Conservation (phyloP, 352 stramenopile species). For the Halophytophthora polymorphica region DNA sequence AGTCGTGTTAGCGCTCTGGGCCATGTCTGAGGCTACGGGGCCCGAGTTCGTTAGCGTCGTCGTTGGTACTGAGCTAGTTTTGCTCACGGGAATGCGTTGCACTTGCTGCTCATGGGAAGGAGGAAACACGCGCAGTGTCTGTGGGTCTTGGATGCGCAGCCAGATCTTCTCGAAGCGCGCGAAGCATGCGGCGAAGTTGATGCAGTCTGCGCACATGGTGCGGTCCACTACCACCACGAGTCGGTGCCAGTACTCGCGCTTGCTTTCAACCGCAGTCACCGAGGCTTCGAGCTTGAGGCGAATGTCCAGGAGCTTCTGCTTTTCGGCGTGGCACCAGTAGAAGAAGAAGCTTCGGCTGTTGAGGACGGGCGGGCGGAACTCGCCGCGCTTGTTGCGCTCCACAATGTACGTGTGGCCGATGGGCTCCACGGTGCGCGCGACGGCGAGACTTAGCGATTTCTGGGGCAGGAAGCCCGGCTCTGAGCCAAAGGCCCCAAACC, state of each 20-base stretch:
- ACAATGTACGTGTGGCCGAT: conserved; percentile 73
- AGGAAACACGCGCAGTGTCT: conserved; percentile 41
- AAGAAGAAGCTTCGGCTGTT: conserved; percentile 86
- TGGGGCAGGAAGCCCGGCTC: conserved; percentile 58
- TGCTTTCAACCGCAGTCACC: conserved; percentile 5
- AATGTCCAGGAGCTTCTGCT: conserved; percentile 82
- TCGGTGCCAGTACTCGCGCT: conserved; percentile 38
- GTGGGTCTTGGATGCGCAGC: conserved; percentile 56
- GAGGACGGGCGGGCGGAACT: conserved; percentile 41
- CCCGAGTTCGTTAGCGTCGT: neutral
- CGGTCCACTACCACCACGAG: conserved; percentile 64
- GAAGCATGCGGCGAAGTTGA: conserved; percentile 52
- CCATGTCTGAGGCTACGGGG: neutral
- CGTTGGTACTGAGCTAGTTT: neutral
- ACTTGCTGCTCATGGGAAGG: conserved; percentile 7
- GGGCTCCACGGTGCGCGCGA: conserved; percentile 43
- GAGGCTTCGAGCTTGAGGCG: conserved; percentile 44
- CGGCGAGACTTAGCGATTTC: conserved; percentile 58
- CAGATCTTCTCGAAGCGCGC: conserved; percentile 33
- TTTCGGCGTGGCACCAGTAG: conserved; percentile 85
- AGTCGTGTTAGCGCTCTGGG: too few species aligned
- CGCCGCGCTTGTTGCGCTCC: conserved; percentile 48
- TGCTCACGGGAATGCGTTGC: neutral
- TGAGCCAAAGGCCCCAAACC: conserved; percentile 73
- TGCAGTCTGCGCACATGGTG: conserved; percentile 75